Percentiles rank a stretch among this genome's conserved stretches.
phyloP scores from a whole-genome alignment of 192 early-diverging fungal genomes.

The Entomortierella chlamydospora region DNA sequence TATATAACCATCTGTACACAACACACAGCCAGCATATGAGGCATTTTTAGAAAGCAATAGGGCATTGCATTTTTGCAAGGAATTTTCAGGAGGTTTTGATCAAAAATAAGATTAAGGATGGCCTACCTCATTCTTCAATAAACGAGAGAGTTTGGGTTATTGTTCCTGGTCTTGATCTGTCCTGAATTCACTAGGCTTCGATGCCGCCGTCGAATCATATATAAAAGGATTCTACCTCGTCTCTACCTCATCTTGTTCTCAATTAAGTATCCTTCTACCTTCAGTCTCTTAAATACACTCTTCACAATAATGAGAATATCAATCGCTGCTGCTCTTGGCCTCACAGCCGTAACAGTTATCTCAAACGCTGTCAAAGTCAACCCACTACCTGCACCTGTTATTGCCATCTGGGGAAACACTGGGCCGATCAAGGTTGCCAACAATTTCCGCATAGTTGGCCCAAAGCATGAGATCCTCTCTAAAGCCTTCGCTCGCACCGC shows the following conservation, averaged over 20 bases:
- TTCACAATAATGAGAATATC: constrained; percentile 40
- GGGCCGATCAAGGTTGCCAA: constrained; percentile 46
- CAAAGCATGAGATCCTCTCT: constrained; percentile 51
- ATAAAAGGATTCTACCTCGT: background rate
- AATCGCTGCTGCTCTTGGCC: constrained; percentile 54
- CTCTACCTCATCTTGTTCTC: constrained; percentile 1
- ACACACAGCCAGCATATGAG: no score
- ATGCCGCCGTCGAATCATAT: background rate
- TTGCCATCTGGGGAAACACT: constrained; percentile 41
- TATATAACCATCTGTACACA: no score
- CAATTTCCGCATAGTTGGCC: constrained; percentile 34
- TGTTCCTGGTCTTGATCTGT: background rate
- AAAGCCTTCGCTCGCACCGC: constrained; percentile 63
- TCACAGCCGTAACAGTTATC: constrained; percentile 37
- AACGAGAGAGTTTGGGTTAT: no score
- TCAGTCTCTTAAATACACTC: no score
- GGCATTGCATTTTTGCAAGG: no score
- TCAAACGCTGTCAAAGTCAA: constrained; percentile 57
- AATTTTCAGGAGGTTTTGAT: no score
- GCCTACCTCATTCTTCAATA: no score
- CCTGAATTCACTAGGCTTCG: background rate
- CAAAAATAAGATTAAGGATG: no score
- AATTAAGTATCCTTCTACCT: no score
- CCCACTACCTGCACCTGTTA: constrained; percentile 54
- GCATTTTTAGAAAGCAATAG: no score